Evolutionary conservation across 441 rosid genomes (phyloP).

Genomic region (Sinapis alba): DNA sequence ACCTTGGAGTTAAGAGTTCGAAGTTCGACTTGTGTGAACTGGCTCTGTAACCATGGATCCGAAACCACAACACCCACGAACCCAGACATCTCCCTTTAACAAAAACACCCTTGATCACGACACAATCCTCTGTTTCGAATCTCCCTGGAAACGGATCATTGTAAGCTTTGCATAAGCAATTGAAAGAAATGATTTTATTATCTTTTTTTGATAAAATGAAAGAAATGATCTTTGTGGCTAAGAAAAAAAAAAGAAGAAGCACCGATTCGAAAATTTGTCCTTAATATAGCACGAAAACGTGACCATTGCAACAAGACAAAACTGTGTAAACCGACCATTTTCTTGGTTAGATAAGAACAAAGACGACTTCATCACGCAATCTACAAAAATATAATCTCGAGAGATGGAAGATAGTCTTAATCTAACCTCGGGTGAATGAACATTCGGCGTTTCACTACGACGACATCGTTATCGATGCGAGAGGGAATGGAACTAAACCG

Average conservation of each 20-base stretch:
- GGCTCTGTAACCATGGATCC: conserved; percentile 69
- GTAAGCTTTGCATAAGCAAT: neutral
- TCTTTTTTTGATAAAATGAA: no score
- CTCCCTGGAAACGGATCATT: neutral
- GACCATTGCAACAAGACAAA: conserved; percentile 22
- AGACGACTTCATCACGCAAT: conserved; percentile 23
- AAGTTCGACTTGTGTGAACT: conserved; percentile 69
- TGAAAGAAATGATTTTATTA: neutral
- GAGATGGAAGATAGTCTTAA: neutral
- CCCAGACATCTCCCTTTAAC: conserved; percentile 51
- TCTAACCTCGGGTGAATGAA: conserved; percentile 26
- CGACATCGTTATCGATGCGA: conserved; percentile 4
- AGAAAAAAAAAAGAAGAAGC: conserved; percentile 1
- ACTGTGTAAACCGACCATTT: conserved; percentile 24
- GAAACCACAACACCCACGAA: conserved; percentile 55
- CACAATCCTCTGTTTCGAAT: neutral
- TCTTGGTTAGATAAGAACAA: neutral
- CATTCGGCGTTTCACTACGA: neutral
- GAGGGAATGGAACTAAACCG: conserved; percentile 3
- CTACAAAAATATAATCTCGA: conserved; percentile 14
- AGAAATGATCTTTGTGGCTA: conserved; percentile 7
- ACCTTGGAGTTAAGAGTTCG: conserved; percentile 65
- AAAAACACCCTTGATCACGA: neutral
- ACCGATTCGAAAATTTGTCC: conserved; percentile 12
- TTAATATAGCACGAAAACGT: conserved; percentile 5